A percentile compares a stretch with the other conserved stretches of the same genome.
phyloP scores from a whole-genome alignment of 805 yeast species.

The Saccharomyces kudriavzevii region DNA sequence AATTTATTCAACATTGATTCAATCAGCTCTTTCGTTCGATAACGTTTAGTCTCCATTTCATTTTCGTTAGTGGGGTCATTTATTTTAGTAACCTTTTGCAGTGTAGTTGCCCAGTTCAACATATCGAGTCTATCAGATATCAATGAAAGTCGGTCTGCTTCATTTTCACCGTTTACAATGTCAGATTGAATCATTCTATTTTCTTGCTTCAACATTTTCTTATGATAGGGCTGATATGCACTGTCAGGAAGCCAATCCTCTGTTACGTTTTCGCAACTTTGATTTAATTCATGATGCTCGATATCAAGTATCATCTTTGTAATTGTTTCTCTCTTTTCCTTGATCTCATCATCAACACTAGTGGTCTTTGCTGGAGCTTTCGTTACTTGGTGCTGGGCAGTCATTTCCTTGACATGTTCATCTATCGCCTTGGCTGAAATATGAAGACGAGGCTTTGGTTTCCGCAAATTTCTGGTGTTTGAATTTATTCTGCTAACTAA shows the following conservation, averaged over 20 bases:
- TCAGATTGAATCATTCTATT: conserved; percentile 52
- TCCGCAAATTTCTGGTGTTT: neutral
- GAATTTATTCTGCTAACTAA: conserved; percentile 7
- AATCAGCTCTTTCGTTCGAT: conserved; percentile 44
- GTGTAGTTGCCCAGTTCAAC: conserved; percentile 41
- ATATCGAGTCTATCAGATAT: conserved; percentile 38
- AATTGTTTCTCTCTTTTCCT: conserved; percentile 11
- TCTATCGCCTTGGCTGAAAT: neutral
- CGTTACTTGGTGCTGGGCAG: neutral
- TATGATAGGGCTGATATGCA: conserved; percentile 41
- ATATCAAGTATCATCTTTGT: conserved; percentile 18
- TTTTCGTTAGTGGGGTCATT: conserved; percentile 38
- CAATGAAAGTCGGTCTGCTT: conserved; percentile 41
- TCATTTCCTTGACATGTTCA: neutral
- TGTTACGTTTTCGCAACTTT: neutral
- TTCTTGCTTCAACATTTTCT: conserved; percentile 57
- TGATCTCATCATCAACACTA: conserved; percentile 2
- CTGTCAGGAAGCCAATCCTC: conserved; percentile 43
- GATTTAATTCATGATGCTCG: conserved; percentile 4
- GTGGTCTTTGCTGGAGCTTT: neutral
- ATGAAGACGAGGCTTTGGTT: neutral
- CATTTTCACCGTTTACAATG: conserved; percentile 37
- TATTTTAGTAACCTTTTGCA: conserved; percentile 43
- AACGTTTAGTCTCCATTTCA: conserved; percentile 47
- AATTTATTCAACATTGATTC: conserved; percentile 27